Percentiles rank a stretch among this genome's conserved stretches.
Conservation (phyloP, 1,284 basidiomycete genomes). For the Acaromyces ingoldii region DNA sequence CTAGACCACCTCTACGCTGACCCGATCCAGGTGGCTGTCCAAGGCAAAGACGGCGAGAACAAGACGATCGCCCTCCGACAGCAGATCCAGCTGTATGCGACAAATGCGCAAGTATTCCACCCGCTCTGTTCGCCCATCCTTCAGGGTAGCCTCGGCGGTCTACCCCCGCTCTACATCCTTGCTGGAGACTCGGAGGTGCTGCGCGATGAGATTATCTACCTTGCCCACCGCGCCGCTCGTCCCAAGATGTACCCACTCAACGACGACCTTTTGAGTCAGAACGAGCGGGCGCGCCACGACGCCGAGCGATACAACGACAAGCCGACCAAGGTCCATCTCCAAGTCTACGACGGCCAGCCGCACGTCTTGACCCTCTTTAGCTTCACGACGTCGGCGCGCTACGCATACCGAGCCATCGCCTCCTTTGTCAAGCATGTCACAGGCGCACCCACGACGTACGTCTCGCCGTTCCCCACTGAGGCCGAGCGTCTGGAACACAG, state of each 20-base stretch:
- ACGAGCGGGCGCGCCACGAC: constrained; percentile 50
- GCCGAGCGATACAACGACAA: constrained; percentile 53
- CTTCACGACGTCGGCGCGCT: constrained; percentile 52
- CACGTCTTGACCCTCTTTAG: constrained; percentile 55
- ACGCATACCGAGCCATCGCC: constrained; percentile 52
- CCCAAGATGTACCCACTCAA: constrained; percentile 69
- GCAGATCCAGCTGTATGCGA: constrained; percentile 84
- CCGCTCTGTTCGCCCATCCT: constrained; percentile 77
- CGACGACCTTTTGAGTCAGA: constrained; percentile 58
- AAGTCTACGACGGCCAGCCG: constrained; percentile 57
- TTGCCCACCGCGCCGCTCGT: constrained; percentile 82
- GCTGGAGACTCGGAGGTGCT: constrained; percentile 83
- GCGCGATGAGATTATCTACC: constrained; percentile 75
- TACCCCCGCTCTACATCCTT: constrained; percentile 80
- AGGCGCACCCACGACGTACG: constrained; percentile 32
- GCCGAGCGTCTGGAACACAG: neutral
- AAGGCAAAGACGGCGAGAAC: constrained; percentile 9
- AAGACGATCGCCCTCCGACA: constrained; percentile 25
- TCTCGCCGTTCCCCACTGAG: constrained; percentile 36
- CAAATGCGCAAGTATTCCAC: constrained; percentile 75
- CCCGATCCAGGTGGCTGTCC: constrained; percentile 20
- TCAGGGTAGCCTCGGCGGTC: constrained; percentile 74
- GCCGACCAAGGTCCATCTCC: constrained; percentile 84
- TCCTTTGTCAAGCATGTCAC: constrained; percentile 52
- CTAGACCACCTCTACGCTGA: constrained; percentile 31